phyloP scores from a whole-genome alignment of 208 protist genomes.

The Vickermania spadyakhi region DNA sequence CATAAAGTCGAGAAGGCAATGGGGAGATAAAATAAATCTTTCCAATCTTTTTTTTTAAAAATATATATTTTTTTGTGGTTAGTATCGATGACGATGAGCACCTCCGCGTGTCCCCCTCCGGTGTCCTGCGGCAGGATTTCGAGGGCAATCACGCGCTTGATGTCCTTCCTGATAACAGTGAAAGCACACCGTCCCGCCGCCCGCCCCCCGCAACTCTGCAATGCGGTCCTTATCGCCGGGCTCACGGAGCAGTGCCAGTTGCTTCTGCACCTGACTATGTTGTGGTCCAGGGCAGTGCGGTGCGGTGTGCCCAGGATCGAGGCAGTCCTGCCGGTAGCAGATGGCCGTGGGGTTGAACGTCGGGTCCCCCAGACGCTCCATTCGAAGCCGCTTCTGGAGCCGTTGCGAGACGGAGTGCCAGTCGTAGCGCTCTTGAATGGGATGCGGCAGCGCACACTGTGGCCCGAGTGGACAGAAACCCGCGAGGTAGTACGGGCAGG shows the following conservation, averaged over 20 bases:
- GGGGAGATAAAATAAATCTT: too few species aligned
- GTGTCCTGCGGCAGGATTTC: background rate
- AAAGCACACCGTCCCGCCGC: slow-evolving; percentile 52
- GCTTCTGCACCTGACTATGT: slow-evolving; percentile 49
- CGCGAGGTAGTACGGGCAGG: slow-evolving; percentile 90
- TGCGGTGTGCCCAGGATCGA: slow-evolving; percentile 81
- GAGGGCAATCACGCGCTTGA: slow-evolving; percentile 9
- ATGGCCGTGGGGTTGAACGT: slow-evolving; percentile 65
- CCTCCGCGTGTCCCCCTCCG: too few species aligned
- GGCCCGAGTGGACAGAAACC: slow-evolving; percentile 95
- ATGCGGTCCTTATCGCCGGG: slow-evolving; percentile 44
- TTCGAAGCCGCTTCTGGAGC: slow-evolving; percentile 49
- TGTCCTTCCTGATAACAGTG: slow-evolving; percentile 78
- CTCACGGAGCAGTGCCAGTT: slow-evolving; percentile 57
- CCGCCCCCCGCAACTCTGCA: slow-evolving; percentile 25
- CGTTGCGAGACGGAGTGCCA: slow-evolving; percentile 57
- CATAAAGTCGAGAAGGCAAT: too few species aligned
- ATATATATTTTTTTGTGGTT: too few species aligned
- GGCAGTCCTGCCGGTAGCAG: slow-evolving; percentile 68
- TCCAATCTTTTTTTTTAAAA: too few species aligned
- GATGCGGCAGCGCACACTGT: slow-evolving; percentile 90
- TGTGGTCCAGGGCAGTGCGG: slow-evolving; percentile 71
- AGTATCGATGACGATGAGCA: too few species aligned
- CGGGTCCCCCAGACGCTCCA: slow-evolving; percentile 55
- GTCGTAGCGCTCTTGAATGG: slow-evolving; percentile 75